phyloP scores from a whole-genome alignment of 495 filamentous ascomycete species.

The Hypoxylon lenormandii region DNA sequence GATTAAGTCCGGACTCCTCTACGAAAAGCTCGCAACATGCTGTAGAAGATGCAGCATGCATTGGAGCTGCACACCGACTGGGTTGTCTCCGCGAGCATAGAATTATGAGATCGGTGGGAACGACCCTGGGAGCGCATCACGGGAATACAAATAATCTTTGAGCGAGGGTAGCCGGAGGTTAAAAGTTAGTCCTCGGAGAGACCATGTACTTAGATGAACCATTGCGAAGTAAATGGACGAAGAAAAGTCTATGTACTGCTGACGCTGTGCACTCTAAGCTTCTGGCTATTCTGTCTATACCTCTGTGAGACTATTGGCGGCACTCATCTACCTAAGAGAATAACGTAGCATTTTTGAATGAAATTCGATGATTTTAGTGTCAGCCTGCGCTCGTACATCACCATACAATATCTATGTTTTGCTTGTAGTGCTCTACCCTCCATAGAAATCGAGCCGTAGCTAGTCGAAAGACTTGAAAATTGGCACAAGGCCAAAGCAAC shows the following conservation, averaged over 20 bases:
- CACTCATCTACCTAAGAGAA: conserved; percentile 1
- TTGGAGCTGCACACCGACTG: conserved; percentile 4
- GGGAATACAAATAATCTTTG: conserved; percentile 12
- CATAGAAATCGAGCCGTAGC: no score
- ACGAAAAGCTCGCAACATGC: conserved; percentile 2
- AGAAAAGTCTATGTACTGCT: conserved; percentile 1
- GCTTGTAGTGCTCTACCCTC: no score
- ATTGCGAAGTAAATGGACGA: conserved; percentile 12
- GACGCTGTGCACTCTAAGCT: neutral
- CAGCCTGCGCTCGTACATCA: no score
- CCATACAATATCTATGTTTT: no score
- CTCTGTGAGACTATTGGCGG: neutral
- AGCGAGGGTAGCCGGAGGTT: neutral
- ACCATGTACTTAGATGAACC: conserved; percentile 20
- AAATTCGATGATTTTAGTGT: no score
- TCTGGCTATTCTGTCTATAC: neutral
- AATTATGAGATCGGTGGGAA: conserved; percentile 5
- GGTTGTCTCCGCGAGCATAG: conserved; percentile 3
- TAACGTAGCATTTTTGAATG: neutral
- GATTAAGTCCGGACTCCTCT: neutral
- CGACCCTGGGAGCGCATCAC: conserved; percentile 12
- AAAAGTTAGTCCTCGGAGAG: conserved; percentile 8
- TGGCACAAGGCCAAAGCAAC: no score
- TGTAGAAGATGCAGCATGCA: conserved; percentile 1
- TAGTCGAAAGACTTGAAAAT: no score